phyloP scores from a whole-genome alignment of 108 stramenopile genomes.

The Asterionellopsis glacialis region DNA sequence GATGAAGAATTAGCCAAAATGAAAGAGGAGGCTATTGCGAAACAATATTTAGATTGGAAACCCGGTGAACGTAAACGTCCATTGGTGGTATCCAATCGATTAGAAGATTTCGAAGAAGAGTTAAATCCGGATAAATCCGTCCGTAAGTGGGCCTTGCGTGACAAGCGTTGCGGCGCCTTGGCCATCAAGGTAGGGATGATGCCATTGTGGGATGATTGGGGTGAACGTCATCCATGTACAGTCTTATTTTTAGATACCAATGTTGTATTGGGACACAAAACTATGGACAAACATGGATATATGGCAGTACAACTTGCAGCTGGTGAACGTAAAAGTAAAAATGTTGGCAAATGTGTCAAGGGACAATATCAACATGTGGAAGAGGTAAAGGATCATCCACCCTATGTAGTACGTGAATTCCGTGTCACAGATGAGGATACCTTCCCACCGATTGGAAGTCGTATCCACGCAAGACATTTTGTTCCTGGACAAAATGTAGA shows the following conservation, averaged over 20 bases:
- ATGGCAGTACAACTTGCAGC: conserved; percentile 88
- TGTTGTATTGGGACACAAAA: conserved; percentile 87
- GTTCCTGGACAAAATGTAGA: conserved; percentile 97
- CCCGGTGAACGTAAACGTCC: conserved; percentile 86
- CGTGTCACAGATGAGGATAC: conserved; percentile 63
- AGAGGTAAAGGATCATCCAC: conserved; percentile 48
- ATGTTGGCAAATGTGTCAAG: conserved; percentile 66
- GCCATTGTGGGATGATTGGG: conserved; percentile 96
- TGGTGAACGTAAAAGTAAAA: conserved; percentile 91
- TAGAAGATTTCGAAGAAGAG: conserved; percentile 75
- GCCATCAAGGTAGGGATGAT: conserved; percentile 98
- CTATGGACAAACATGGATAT: conserved; percentile 86
- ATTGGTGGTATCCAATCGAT: conserved; percentile 43
- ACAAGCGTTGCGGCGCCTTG: conserved; percentile 86
- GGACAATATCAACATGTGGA: conserved; percentile 62
- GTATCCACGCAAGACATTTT: conserved; percentile 93
- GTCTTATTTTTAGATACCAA: conserved; percentile 90
- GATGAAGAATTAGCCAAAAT: conserved; percentile 46
- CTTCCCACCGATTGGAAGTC: conserved; percentile 75
- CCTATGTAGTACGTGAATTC: conserved; percentile 81
- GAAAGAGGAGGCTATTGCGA: conserved; percentile 36
- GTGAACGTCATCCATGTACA: conserved; percentile 90
- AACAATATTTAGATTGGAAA: conserved; percentile 65
- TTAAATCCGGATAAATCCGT: conserved; percentile 27
- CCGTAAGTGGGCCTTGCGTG: conserved; percentile 62